A percentile compares a stretch with the other conserved stretches of the same genome.
Conservation (phyloP, 257 asterid species). For the Osmanthus fragrans region DNA sequence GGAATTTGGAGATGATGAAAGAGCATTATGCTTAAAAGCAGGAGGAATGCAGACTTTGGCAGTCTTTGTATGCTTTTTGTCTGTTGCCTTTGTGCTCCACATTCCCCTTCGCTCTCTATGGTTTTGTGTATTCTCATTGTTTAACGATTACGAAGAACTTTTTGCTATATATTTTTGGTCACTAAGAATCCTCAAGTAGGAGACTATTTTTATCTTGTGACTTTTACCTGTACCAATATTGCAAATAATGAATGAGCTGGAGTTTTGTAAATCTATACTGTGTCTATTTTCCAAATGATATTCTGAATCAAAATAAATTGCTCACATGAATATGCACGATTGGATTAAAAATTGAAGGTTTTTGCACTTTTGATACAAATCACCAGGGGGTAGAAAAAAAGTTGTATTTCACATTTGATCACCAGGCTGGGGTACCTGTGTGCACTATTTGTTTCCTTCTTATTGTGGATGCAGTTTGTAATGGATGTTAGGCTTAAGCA, state of each 20-base stretch:
- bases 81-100: not conserved
- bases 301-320: not conserved
- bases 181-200: not conserved
- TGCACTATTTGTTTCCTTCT: not conserved
- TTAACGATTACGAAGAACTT: not conserved
- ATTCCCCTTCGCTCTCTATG: no score
- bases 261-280: not conserved
- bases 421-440: not conserved
- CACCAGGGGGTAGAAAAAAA: not conserved
- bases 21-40: conserved; percentile 35
- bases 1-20: conserved; percentile 52
- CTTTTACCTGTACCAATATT: not conserved
- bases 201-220: not conserved
- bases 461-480: not conserved
- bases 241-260: not conserved
- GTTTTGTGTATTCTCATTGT: not conserved
- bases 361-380: not conserved
- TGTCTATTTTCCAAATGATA: not conserved
- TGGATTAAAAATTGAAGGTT: not conserved
- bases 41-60: conserved; percentile 57
- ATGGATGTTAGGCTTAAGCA: not conserved
- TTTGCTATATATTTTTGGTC: not conserved
- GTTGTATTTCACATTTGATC: not conserved
- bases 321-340: not conserved
- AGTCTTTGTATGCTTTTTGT: conserved; percentile 35